Percentiles rank a stretch among this genome's conserved stretches.
phyloP scores from a whole-genome alignment of 2,329 filamentous ascomycete species.

The Paraphoma sp. region DNA sequence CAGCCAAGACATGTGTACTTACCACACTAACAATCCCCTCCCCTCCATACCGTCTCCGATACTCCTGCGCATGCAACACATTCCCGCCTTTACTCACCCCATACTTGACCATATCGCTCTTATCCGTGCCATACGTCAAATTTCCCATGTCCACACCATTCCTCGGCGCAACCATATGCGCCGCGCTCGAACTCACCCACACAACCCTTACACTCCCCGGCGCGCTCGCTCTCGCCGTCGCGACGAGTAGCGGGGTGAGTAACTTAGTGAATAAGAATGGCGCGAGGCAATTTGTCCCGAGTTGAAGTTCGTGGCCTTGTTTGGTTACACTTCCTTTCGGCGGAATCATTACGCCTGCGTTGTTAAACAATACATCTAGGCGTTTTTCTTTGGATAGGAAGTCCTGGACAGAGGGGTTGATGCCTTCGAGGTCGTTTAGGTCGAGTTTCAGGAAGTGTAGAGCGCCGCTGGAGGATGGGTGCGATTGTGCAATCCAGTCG shows the following conservation, averaged over 20 bases:
- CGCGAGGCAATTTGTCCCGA: constrained; percentile 51
- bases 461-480: constrained; percentile 28
- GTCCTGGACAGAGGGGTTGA: constrained; percentile 41
- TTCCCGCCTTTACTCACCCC: constrained; percentile 35
- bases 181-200: constrained; percentile 33
- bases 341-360: constrained; percentile 43
- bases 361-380: constrained; percentile 52
- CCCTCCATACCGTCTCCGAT: constrained; percentile 13
- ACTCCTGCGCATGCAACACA: constrained; percentile 32
- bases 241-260: constrained; percentile 43
- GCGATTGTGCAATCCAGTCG: constrained; percentile 49
- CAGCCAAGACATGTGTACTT: neutral
- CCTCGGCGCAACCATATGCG: constrained; percentile 12
- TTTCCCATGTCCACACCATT: constrained; percentile 26
- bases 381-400: constrained; percentile 49
- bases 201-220: constrained; percentile 43
- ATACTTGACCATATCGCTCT: constrained; percentile 21
- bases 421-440: constrained; percentile 52
- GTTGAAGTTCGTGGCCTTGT: constrained; percentile 38
- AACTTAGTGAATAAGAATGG: constrained; percentile 51
- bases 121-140: constrained; percentile 18
- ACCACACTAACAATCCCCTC: constrained; percentile 31
- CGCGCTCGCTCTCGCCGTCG: constrained; percentile 34
- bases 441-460: constrained; percentile 43
- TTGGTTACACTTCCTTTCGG: constrained; percentile 29